Evolutionary conservation across 768 basidiomycete genomes (phyloP).

Genomic region (Paxillus ammoniavirescens): DNA sequence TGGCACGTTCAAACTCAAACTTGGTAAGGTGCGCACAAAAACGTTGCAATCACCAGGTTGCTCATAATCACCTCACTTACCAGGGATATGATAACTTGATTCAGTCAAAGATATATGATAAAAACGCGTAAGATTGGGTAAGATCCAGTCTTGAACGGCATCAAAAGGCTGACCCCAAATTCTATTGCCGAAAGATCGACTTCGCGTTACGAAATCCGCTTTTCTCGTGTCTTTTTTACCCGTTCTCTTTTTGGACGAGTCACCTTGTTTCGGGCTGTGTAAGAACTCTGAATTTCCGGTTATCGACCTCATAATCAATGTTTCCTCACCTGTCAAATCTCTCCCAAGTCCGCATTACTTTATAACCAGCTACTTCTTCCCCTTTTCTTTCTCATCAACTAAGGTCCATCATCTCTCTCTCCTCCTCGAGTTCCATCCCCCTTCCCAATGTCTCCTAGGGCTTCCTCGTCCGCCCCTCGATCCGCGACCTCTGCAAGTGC

Average conservation of each 20-base stretch:
- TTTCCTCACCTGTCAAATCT: constrained; percentile 12
- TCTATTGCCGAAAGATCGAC: constrained; percentile 20
- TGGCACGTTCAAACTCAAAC: background rate
- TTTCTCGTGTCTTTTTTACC: constrained; percentile 34
- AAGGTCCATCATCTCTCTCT: constrained; percentile 27
- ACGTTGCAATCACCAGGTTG: background rate
- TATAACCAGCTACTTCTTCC: constrained; percentile 13
- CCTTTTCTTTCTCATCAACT: constrained; percentile 21
- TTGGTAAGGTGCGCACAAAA: background rate
- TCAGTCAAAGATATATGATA: background rate
- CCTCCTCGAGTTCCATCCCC: constrained; percentile 17
- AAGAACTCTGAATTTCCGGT: constrained; percentile 25
- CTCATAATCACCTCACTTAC: background rate
- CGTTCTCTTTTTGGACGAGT: constrained; percentile 15
- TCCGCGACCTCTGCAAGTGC: constrained; percentile 25
- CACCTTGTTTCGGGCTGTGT: constrained; percentile 23
- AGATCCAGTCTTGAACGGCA: constrained; percentile 14
- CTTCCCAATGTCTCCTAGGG: constrained; percentile 57
- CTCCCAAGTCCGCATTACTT: constrained; percentile 13
- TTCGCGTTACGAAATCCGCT: constrained; percentile 37
- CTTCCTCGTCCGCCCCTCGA: constrained; percentile 37
- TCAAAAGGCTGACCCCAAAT: constrained; percentile 24
- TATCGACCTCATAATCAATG: constrained; percentile 29
- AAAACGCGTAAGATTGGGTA: constrained; percentile 10
- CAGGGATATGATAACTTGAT: background rate